Base-by-base conservation (phyloP, 2,329 filamentous ascomycete species). In the Dactylellina leptospora region DNA sequence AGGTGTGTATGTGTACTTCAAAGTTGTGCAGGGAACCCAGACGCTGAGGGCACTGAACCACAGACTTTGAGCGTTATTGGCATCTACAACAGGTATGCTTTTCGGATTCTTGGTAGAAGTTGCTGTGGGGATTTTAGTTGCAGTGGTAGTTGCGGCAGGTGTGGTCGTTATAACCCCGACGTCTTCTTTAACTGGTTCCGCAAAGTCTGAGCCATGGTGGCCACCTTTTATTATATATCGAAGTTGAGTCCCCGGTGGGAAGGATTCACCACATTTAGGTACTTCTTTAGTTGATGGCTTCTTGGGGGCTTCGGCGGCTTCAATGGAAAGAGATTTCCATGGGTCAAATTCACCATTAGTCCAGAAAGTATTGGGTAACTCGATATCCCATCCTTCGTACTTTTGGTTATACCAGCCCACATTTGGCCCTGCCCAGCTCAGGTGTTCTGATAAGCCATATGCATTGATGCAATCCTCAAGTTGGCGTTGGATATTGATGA, bases 281-380 rank as follows among this genome's bases (percentile, higher is more conserved):
- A 75, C 71, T 2, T 50, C 44, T 0, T 40, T 58, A 1, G 56
- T 68, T 4, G 74, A 73, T 3, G 66, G 23, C 10, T 77, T 75
- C 11, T 42, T 50, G 4, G 80, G 79, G 0, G 79, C 78, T 16
- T 76, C 78, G 0, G 74, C 60, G 55, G 77, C 78, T 1, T 80
- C 76, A 1, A 78, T 78, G 1, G 78, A 79, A 0, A 81, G 74
- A 0, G 77, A 78, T 28, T 80, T 77, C 81, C 81, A 82, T 10
- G 80, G 80, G 38, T 82, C 81, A 69, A 80, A 80, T 69, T 81
- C 78, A 22, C 81, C 81, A 59, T 78, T 78, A n/a, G 76, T 77
- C 79, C 80, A 82, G 76, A 80, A 81, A 0, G 78, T 77, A 70
- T 81, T 81, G 3, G 78, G 78, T 3, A 80, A 80, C 10, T 80